Evolutionary conservation across 768 basidiomycete species (phyloP).

Genomic region (Tylopilus rubrobrunneus): DNA sequence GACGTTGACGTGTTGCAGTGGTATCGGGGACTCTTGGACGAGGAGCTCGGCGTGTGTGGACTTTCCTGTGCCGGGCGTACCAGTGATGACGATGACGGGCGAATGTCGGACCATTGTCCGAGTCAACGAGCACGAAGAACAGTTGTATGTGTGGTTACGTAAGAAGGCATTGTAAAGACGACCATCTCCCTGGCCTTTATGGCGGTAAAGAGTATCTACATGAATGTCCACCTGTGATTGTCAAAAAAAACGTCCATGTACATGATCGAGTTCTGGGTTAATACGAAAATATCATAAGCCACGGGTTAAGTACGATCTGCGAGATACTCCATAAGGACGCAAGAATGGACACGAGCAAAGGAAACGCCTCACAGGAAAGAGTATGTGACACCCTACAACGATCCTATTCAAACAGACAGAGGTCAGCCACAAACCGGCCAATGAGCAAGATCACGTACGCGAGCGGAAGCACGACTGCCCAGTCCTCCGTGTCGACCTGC

Average conservation of each 20-base stretch:
- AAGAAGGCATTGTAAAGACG: no score
- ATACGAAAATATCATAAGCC: constrained; percentile 81
- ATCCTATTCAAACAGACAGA: constrained; percentile 23
- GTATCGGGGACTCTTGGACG: constrained; percentile 62
- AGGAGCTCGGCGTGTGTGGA: constrained; percentile 90
- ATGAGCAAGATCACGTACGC: constrained; percentile 34
- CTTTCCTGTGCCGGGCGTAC: constrained; percentile 95
- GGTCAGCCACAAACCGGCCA: not conserved
- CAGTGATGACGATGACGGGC: constrained; percentile 82
- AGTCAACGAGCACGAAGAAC: no score
- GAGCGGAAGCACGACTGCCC: constrained; percentile 76
- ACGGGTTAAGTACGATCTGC: constrained; percentile 81
- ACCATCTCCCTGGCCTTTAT: no score
- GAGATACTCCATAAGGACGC: constrained; percentile 17
- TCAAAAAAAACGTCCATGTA: no score
- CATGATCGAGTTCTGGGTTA: constrained; percentile 2
- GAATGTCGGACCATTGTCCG: constrained; percentile 25
- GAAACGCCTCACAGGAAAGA: constrained; percentile 59
- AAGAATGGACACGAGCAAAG: constrained; percentile 29
- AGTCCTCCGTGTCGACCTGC: constrained; percentile 53
- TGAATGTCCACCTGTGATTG: no score
- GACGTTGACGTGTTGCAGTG: constrained; percentile 81
- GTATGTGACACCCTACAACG: constrained; percentile 61
- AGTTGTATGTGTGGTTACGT: no score
- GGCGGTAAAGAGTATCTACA: no score